phyloP scores from a whole-genome alignment of 768 basidiomycete genomes.

The Sarcomyxa edulis region DNA sequence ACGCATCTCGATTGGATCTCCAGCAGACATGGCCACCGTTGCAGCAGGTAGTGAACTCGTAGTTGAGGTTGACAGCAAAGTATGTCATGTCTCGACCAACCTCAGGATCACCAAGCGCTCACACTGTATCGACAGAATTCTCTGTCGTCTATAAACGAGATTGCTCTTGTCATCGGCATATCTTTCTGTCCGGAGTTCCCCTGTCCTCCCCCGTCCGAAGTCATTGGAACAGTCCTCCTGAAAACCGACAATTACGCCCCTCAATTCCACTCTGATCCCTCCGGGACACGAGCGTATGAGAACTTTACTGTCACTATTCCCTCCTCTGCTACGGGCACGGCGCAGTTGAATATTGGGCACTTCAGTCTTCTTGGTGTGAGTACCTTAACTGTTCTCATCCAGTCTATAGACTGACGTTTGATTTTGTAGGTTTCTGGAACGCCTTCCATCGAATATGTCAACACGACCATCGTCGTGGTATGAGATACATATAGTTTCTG shows the following conservation, averaged over 20 bases:
- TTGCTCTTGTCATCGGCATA: slow-evolving; percentile 41
- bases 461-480: too few species aligned
- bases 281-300: slow-evolving; percentile 21
- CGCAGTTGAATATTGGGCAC: slow-evolving; percentile 12
- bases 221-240: slow-evolving; percentile 38
- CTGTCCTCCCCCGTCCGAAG: slow-evolving; percentile 17
- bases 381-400: too few species aligned
- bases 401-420: too few species aligned
- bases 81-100: slow-evolving; percentile 20
- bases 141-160: slow-evolving; percentile 33
- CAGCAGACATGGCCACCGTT: slow-evolving; percentile 27
- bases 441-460: too few species aligned
- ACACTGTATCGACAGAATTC: slow-evolving; percentile 21
- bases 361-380: slow-evolving; percentile 12
- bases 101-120: neutral
- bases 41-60: slow-evolving; percentile 29
- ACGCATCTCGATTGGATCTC: slow-evolving; percentile 31
- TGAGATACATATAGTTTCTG: too few species aligned
- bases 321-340: slow-evolving; percentile 6
- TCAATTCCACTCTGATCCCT: slow-evolving; percentile 17
- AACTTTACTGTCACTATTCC: slow-evolving; percentile 26
- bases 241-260: slow-evolving; percentile 42
- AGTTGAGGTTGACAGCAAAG: slow-evolving; percentile 44
- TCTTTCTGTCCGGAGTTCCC: slow-evolving; percentile 24
- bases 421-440: too few species aligned